Evolutionary conservation across 345 rosid genomes (phyloP).

Genomic region (Salix dunnii): DNA sequence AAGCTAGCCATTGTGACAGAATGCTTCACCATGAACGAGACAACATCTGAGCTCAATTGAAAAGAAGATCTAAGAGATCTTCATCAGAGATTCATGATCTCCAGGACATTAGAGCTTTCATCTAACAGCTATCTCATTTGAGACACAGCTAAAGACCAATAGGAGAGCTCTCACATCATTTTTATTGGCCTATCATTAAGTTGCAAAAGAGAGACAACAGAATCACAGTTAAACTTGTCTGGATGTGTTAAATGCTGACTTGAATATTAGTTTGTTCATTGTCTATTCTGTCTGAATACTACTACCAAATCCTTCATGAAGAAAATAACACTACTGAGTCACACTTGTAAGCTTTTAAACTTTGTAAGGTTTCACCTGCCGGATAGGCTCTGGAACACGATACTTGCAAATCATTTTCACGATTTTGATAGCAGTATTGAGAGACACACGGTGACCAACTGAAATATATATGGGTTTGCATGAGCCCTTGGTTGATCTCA

Average conservation of each 20-base stretch:
- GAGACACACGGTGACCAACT: slow-evolving; percentile 74
- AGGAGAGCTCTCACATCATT: not conserved
- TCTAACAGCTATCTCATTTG: not conserved
- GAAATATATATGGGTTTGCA: slow-evolving; percentile 75
- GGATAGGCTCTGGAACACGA: slow-evolving; percentile 84
- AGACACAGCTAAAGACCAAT: not conserved
- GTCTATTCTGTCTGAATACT: not conserved
- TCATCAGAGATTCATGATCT: not conserved
- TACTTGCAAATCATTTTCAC: slow-evolving; percentile 69
- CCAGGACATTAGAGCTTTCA: not conserved
- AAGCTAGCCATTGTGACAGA: too few species aligned
- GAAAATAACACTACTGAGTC: not conserved
- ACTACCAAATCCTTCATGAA: not conserved
- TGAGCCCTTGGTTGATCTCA: slow-evolving; percentile 51
- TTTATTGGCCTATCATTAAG: not conserved
- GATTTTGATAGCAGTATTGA: slow-evolving; percentile 54
- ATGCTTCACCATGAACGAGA: not conserved
- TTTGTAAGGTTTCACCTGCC: slow-evolving; percentile 54
- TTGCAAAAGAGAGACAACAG: not conserved
- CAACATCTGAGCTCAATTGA: not conserved
- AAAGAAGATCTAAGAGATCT: not conserved
- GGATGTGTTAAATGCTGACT: not conserved
- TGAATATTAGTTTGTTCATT: not conserved
- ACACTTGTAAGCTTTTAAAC: not conserved
- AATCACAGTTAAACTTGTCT: not conserved